These are phyloP conservation scores for Neurospora crassa DNA, from an alignment of 2,329 filamentous ascomycete species.

Conservation along the genomic window DNA sequence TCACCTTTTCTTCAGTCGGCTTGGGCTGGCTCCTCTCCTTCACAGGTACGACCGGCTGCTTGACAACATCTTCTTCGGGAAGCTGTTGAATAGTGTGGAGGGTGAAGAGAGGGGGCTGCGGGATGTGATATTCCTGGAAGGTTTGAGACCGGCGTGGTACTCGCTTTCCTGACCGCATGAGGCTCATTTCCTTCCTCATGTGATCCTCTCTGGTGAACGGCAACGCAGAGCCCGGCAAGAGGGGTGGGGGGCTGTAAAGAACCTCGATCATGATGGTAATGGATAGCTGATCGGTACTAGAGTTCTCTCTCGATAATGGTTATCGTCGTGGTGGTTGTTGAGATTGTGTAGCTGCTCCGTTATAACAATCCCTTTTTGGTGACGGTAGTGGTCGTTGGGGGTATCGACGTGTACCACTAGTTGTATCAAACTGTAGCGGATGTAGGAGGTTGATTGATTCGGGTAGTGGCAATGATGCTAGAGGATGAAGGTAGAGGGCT, in stretches of 20 bases:
- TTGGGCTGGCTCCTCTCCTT: neutral
- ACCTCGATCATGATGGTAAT: slow-evolving; percentile 24
- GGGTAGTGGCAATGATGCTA: neutral
- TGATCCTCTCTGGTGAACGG: slow-evolving; percentile 33
- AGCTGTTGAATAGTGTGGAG: slow-evolving; percentile 12
- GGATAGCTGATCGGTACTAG: neutral
- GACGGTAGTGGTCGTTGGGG: neutral
- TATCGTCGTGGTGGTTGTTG: neutral
- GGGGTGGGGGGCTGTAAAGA: slow-evolving; percentile 16
- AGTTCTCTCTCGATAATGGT: neutral
- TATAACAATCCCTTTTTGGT: neutral
- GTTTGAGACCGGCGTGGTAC: slow-evolving; percentile 37
- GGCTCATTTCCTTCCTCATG: slow-evolving; percentile 27
- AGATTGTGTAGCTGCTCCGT: neutral
- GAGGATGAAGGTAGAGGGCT: neutral
- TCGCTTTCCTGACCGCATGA: slow-evolving; percentile 27
- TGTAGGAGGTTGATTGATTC: slow-evolving; percentile 1
- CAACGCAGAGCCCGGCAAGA: slow-evolving; percentile 10
- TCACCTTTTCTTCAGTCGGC: slow-evolving; percentile 1
- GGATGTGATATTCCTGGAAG: slow-evolving; percentile 33
- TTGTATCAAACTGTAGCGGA: slow-evolving; percentile 1
- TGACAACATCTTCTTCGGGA: slow-evolving; percentile 2
- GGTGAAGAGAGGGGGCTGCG: slow-evolving; percentile 14
- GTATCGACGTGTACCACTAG: neutral
- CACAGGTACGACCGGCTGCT: neutral